These are phyloP conservation scores for Fusarium sp. DNA, from an alignment of 2,329 filamentous ascomycete genomes.

Conservation along the genomic window DNA sequence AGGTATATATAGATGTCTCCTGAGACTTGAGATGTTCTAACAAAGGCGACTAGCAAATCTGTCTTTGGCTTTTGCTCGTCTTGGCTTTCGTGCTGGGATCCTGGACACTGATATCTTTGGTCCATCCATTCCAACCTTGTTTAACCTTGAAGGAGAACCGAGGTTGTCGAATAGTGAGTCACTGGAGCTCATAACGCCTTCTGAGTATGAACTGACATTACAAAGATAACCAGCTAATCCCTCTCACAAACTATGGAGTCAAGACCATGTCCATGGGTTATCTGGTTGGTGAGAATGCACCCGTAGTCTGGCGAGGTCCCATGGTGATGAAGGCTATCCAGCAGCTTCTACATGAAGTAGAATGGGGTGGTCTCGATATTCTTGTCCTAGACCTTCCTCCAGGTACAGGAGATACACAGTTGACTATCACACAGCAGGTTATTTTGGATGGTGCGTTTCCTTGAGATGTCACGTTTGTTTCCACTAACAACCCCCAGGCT, in stretches of 20 bases:
- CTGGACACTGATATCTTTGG: conserved; percentile 98
- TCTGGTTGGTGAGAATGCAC: conserved; percentile 79
- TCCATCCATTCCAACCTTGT: conserved; percentile 89
- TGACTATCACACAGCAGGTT: conserved; percentile 96
- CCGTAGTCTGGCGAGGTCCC: conserved; percentile 92
- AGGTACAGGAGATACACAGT: conserved; percentile 93
- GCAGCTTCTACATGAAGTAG: conserved; percentile 92
- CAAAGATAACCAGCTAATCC: conserved; percentile 80
- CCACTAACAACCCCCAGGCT: conserved; percentile 57
- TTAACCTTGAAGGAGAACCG: conserved; percentile 83
- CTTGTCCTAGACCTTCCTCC: conserved; percentile 92
- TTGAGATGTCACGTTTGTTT: neutral
- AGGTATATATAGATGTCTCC: conserved; percentile 56
- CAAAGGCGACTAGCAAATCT: conserved; percentile 72
- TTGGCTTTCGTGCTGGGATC: conserved; percentile 84
- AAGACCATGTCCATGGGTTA: conserved; percentile 99
- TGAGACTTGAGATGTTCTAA: neutral
- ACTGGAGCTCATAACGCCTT: neutral
- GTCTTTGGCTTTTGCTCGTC: conserved; percentile 83
- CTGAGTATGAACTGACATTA: conserved; percentile 5
- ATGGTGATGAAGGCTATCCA: conserved; percentile 99
- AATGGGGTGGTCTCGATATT: conserved; percentile 90
- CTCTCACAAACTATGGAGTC: conserved; percentile 91
- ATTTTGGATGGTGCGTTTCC: conserved; percentile 75
- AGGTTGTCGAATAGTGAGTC: conserved; percentile 74